phyloP scores from a whole-genome alignment of 352 stramenopile species.

The Pythium sp. region DNA sequence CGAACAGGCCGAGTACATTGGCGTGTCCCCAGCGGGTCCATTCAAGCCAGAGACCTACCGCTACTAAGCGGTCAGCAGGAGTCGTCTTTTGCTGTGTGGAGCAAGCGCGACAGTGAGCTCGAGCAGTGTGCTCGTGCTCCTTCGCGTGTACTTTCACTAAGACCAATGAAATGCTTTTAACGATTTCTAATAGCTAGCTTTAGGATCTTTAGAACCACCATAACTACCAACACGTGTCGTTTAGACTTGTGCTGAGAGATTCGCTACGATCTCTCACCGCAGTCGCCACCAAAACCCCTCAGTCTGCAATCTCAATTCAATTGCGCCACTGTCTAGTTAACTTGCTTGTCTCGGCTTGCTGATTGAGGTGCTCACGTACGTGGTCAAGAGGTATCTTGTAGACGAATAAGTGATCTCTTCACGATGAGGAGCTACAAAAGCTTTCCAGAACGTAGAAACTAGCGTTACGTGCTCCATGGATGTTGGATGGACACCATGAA shows the following conservation, averaged over 20 bases:
- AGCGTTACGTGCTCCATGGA: neutral
- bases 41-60: constrained; percentile 98
- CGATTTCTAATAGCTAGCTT: neutral
- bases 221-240: constrained; percentile 9
- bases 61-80: constrained; percentile 87
- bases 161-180: neutral
- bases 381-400: neutral
- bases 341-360: neutral
- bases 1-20: constrained; percentile 98
- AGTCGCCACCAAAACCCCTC: constrained; percentile 1
- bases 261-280: constrained; percentile 15
- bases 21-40: constrained; percentile 90
- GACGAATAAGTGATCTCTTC: neutral
- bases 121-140: constrained; percentile 6
- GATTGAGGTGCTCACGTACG: neutral
- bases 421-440: too few species aligned
- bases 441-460: neutral
- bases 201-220: constrained; percentile 10
- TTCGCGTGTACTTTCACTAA: neutral
- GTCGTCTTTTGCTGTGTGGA: neutral
- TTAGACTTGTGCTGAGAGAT: constrained; percentile 18
- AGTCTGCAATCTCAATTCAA: neutral
- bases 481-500: neutral
- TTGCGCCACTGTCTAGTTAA: neutral
- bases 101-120: neutral